Evolutionary conservation across 371 early-diverging fungal species (phyloP).

Genomic region (Mortierella sp.): DNA sequence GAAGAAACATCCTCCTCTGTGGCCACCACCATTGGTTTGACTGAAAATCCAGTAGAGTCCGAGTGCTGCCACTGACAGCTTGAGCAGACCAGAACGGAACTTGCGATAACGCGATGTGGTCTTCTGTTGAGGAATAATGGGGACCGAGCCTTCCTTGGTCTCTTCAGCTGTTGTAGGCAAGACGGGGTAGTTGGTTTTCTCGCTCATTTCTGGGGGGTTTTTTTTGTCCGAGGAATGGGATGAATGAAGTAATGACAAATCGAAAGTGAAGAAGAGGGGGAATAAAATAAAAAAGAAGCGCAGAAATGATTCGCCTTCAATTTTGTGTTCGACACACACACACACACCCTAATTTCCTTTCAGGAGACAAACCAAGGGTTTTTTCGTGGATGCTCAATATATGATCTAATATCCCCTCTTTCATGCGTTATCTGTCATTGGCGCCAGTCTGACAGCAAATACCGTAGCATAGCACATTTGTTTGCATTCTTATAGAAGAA

Average conservation of each 20-base stretch:
- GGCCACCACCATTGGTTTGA: neutral
- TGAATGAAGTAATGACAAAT: neutral
- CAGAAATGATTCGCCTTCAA: constrained; percentile 5
- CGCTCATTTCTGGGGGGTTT: constrained; percentile 40
- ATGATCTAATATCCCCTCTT: neutral
- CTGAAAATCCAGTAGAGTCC: constrained; percentile 17
- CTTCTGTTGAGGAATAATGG: neutral
- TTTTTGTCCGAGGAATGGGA: constrained; percentile 3
- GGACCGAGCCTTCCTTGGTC: neutral
- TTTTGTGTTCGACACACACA: neutral
- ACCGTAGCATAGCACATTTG: too few relatives aligned
- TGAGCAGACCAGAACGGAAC: constrained; percentile 8
- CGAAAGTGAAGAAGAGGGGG: neutral
- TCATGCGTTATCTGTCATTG: too few relatives aligned
- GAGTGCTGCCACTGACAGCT: constrained; percentile 12
- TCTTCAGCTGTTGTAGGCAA: constrained; percentile 39
- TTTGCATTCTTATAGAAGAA: too few relatives aligned
- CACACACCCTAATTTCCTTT: neutral
- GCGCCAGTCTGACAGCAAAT: too few relatives aligned
- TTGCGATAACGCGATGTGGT: constrained; percentile 7
- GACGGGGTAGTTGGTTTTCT: constrained; percentile 27
- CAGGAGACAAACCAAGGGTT: neutral
- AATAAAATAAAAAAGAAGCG: neutral
- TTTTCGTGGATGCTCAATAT: neutral
- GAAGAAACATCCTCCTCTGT: neutral